Percentiles rank a stretch among this genome's conserved stretches.
Evolutionary conservation across 2,329 filamentous ascomycete species (phyloP).

Genomic region (Samsoniella hepiali): DNA sequence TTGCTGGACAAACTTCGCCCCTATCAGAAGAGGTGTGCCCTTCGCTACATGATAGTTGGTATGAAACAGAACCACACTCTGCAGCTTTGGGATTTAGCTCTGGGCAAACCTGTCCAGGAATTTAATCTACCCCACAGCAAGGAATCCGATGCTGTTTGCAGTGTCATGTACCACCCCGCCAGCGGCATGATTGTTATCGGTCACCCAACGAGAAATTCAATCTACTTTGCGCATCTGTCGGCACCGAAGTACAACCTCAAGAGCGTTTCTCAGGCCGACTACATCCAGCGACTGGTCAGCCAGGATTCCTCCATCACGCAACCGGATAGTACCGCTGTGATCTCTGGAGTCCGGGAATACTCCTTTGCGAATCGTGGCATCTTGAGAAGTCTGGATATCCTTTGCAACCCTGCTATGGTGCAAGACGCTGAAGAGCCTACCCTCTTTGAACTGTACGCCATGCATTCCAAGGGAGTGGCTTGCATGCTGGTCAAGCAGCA

Average conservation of each 20-base stretch:
- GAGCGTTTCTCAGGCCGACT: slow-evolving; percentile 81
- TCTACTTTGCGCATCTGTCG: slow-evolving; percentile 95
- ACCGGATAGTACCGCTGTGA: slow-evolving; percentile 92
- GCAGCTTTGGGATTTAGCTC: slow-evolving; percentile 95
- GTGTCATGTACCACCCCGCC: slow-evolving; percentile 86
- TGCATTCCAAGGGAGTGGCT: slow-evolving; percentile 97
- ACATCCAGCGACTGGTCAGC: slow-evolving; percentile 72
- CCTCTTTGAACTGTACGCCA: slow-evolving; percentile 91
- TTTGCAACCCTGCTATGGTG: slow-evolving; percentile 65
- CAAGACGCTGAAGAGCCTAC: slow-evolving; percentile 66
- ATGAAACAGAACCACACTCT: slow-evolving; percentile 99
- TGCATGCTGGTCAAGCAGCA: slow-evolving; percentile 81
- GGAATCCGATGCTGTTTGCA: slow-evolving; percentile 97
- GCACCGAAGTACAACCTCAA: slow-evolving; percentile 87
- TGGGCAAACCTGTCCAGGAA: slow-evolving; percentile 94
- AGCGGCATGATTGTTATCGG: slow-evolving; percentile 94
- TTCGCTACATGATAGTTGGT: slow-evolving; percentile 93
- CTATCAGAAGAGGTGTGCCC: slow-evolving; percentile 82
- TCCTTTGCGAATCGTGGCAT: slow-evolving; percentile 84
- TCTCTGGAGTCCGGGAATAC: slow-evolving; percentile 94
- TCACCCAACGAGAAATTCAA: slow-evolving; percentile 92
- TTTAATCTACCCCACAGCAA: slow-evolving; percentile 94
- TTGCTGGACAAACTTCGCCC: slow-evolving; percentile 95
- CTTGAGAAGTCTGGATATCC: slow-evolving; percentile 85
- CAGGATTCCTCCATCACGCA: slow-evolving; percentile 72